Percentiles rank a stretch among this genome's conserved stretches.
Conservation (phyloP, 2,329 filamentous ascomycete genomes). For the Aspergillus versicolor region DNA sequence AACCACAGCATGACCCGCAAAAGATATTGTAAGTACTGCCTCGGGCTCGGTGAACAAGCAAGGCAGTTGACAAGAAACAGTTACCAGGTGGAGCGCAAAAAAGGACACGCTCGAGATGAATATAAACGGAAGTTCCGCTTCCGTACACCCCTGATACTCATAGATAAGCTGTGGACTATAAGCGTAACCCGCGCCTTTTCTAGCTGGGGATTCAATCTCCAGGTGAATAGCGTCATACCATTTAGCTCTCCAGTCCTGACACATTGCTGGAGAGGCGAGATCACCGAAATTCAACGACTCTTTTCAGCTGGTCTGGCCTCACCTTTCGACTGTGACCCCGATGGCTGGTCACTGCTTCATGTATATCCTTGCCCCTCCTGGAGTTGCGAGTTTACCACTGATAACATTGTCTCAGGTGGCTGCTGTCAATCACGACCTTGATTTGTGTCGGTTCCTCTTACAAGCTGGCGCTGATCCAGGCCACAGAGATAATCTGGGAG, state of each 20-base stretch:
- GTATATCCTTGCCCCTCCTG: neutral
- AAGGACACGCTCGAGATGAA: neutral
- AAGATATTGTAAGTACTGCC: no score
- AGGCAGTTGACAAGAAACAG: neutral
- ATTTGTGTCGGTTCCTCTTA: neutral
- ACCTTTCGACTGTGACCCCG: neutral
- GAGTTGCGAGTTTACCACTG: neutral
- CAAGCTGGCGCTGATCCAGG: neutral
- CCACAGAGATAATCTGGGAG: neutral
- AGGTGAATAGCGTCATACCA: neutral
- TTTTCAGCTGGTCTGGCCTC: neutral
- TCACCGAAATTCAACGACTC: neutral
- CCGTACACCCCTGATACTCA: neutral
- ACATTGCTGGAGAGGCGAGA: fast-evolving
- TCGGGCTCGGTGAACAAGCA: no score
- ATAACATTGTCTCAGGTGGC: neutral
- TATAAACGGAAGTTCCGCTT: neutral
- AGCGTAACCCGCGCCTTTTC: neutral
- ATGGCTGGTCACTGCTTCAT: neutral
- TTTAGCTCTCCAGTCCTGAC: fast-evolving
- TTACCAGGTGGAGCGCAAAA: neutral
- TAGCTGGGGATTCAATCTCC: neutral
- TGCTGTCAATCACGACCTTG: fast-evolving
- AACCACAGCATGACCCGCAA: no score
- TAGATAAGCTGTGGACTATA: neutral